phyloP scores from a whole-genome alignment of 2,329 filamentous ascomycete genomes.

The Diaporthe sp. region DNA sequence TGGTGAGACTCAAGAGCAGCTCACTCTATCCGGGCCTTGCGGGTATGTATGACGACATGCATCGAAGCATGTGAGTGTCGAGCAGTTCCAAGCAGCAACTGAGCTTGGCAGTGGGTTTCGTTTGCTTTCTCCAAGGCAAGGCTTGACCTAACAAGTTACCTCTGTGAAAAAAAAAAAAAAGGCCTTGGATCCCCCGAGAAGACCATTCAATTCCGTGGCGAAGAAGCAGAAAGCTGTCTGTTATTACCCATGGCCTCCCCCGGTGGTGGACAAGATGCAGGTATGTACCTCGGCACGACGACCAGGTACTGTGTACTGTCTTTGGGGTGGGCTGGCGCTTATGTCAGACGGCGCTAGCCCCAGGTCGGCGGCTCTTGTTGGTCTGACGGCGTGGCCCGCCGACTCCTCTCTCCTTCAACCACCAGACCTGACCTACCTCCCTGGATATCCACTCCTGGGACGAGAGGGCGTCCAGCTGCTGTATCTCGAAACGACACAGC shows the following conservation, averaged over 20 bases:
- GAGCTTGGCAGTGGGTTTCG: neutral
- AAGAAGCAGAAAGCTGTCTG: neutral
- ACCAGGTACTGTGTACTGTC: too few species aligned
- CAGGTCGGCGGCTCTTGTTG: slow-evolving; percentile 17
- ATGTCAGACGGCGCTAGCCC: slow-evolving; percentile 19
- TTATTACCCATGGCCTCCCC: too few species aligned
- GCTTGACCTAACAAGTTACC: neutral
- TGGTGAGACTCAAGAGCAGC: slow-evolving; percentile 12
- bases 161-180: neutral
- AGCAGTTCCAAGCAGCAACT: neutral
- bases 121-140: neutral
- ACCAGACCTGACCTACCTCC: slow-evolving; percentile 23
- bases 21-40: neutral
- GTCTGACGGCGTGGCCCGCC: slow-evolving; percentile 13
- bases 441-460: slow-evolving; percentile 29
- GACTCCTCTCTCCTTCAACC: slow-evolving; percentile 27
- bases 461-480: slow-evolving; percentile 30
- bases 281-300: neutral
- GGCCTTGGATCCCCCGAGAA: neutral
- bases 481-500: slow-evolving; percentile 25
- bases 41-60: slow-evolving; percentile 21
- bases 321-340: neutral
- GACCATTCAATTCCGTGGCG: neutral
- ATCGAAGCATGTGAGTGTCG: neutral
- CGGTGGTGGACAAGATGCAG: neutral